Evolutionary conservation across 1,139 yeast genomes (phyloP), one percentile per base, ranked within the genome.

Genomic region (Blastobotrys ciferrii): DNA sequence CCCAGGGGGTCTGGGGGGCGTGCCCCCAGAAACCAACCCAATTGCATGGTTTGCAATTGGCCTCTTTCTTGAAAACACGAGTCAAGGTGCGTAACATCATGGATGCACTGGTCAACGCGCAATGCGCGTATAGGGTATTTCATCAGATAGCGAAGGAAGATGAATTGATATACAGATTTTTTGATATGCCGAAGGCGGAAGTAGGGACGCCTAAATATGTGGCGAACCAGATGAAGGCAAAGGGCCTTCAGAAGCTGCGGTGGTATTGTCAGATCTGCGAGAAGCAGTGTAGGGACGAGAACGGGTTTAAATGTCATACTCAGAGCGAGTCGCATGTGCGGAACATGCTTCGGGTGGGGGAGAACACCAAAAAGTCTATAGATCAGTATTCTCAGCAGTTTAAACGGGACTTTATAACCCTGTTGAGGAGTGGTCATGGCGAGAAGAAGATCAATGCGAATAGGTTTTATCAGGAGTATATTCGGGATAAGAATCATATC

Each of bases 241-340:
- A 81, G 36, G 98, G 98, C 5, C 79, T 91, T 14, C 97, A 91
- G 66, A 83, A 87, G 61, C 77, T 94, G 45, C 77, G 80, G 55
- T 92, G 80, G 75, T 92, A 89, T 66, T 92, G 99, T 65, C 98
- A 92, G 65, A 77, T 87, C 2, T 92, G 99, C 61, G 79, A 77
- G 61, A 88, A 91, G 62, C 99, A 92, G 68, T 91, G 98, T 65
- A 73, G 98, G 48, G 99, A 94, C 64, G 92, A 87, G 55, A 92
- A 92, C 67, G 99, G 98, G 31, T 92, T 87, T 71, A 84, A 85
- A 62, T 86, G 92, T 63, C 99, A 92, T 66, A 74, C 84, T 15
- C 75, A 76, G 53, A 83, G 95, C 13, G 89, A 87, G 39, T 76
- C 87, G 1, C 99, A 92, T 64, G 69, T 77, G 44, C 77, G 79